Base-by-base conservation (phyloP, 116 monocot species). In the Zostera marina region DNA sequence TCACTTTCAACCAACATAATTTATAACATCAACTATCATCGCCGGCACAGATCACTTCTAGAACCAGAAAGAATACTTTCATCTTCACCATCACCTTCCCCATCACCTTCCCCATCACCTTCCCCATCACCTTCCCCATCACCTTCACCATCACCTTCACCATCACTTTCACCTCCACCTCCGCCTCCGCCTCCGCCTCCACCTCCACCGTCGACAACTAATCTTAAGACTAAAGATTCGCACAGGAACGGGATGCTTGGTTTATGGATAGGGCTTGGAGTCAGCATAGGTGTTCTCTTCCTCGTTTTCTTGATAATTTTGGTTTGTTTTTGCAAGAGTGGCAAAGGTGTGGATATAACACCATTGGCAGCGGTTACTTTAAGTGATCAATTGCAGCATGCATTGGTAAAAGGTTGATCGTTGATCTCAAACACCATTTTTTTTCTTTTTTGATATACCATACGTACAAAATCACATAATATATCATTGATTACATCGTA, bases 311-410 rank as follows among this genome's bases (percentile, higher is more conserved):
- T 32, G 32, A 62, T 52, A 42, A 9, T 74, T 11, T 73, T 52
- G 17, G 8, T 68, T 26, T 15, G 74, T 52, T 74, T 58, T 49
- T 80, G 47, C 44, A 57, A 58, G 22, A 42, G 64, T 3, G 74
- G 64, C 47, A 79, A 83, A 63, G 61, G 58, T 41, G 68, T 61
- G 15, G 61, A 63, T 5, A 70, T 84, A 9, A 81, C 38, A 60
- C 84, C 93, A 44, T 79, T 79, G 77, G 54, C 66, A 42, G 15
- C 49, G 20, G 9, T 8, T 56, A 84, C 81, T 44, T 74, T 88
- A 52, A 94, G 88, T 74, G 93, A 88, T 38, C 88, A 84, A 45
- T 56, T 94, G 44, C 81, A 84, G 69, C 88, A 88, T 53, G 88
- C 84, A 46, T 79, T 88, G 68, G 81, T 94, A 20, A 81, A 79